These are phyloP conservation scores for Sporothrix inflata DNA, from an alignment of 2,329 filamentous ascomycete genomes.

Conservation along the genomic window DNA sequence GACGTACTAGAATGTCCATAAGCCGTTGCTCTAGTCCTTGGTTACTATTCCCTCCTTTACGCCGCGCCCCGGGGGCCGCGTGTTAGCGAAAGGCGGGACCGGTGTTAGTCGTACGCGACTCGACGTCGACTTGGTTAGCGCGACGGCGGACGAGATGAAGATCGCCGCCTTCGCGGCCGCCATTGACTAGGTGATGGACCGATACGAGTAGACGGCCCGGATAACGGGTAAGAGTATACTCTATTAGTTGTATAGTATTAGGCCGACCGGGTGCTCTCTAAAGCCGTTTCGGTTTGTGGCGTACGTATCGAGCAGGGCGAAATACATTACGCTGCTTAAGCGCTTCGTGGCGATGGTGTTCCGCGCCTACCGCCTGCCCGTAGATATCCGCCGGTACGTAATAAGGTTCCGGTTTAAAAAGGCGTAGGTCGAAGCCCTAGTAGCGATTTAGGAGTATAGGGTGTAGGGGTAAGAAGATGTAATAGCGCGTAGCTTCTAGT, in stretches of 20 bases:
- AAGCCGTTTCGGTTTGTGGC: not conserved
- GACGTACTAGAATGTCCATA: no score
- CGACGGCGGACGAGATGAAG: no score
- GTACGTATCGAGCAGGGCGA: not conserved
- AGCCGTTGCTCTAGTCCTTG: no score
- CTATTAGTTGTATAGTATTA: not conserved
- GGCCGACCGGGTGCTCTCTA: not conserved
- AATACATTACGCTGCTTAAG: not conserved
- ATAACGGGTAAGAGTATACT: no score
- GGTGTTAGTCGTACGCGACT: no score
- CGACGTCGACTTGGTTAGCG: no score
- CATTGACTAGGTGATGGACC: no score
- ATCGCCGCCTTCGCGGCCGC: no score
- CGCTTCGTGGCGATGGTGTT: not conserved
- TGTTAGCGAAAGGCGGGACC: no score
- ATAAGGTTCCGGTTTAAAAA: not conserved
- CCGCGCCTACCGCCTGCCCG: not conserved
- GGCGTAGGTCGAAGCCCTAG: not conserved
- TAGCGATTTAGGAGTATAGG: not conserved
- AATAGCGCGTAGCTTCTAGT: not conserved
- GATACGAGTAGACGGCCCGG: no score
- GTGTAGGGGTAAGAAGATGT: not conserved
- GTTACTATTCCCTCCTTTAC: no score
- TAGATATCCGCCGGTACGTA: not conserved
- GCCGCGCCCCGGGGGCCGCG: no score